Conservation (phyloP, 352 stramenopile genomes). For the Chrysophaeum taylorii region DNA sequence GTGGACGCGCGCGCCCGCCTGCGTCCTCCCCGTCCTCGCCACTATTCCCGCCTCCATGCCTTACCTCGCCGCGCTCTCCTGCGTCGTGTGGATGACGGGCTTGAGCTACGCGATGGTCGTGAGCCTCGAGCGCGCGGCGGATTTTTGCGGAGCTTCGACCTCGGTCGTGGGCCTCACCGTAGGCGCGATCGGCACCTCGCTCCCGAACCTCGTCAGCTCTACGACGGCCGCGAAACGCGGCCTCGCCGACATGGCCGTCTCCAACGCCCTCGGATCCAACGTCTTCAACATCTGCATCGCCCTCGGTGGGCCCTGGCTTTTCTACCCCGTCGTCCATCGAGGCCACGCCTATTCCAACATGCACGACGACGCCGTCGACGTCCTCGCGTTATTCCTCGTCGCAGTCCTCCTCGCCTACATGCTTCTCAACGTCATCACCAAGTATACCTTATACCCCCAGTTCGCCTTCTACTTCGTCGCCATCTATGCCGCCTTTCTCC, state of each 20-base stretch:
- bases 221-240: constrained; percentile 42
- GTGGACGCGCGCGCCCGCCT: background rate
- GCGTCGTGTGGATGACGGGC: constrained; percentile 38
- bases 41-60: constrained; percentile 21
- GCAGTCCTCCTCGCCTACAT: background rate
- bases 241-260: constrained; percentile 43
- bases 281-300: constrained; percentile 45
- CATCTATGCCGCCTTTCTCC: background rate
- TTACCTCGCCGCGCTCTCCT: constrained; percentile 21
- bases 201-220: constrained; percentile 39
- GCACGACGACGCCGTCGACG: background rate
- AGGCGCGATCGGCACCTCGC: constrained; percentile 30
- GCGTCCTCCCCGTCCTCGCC: constrained; percentile 15
- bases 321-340: background rate
- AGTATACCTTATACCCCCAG: background rate
- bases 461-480: background rate
- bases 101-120: constrained; percentile 42
- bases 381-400: background rate
- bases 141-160: background rate
- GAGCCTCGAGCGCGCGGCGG: background rate
- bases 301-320: constrained; percentile 39
- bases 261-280: constrained; percentile 42
- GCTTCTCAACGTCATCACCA: background rate
- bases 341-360: background rate
- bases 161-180: constrained; percentile 20